Evolutionary conservation across 495 filamentous ascomycete species (phyloP).

Genomic region (Xylaria palmicola): DNA sequence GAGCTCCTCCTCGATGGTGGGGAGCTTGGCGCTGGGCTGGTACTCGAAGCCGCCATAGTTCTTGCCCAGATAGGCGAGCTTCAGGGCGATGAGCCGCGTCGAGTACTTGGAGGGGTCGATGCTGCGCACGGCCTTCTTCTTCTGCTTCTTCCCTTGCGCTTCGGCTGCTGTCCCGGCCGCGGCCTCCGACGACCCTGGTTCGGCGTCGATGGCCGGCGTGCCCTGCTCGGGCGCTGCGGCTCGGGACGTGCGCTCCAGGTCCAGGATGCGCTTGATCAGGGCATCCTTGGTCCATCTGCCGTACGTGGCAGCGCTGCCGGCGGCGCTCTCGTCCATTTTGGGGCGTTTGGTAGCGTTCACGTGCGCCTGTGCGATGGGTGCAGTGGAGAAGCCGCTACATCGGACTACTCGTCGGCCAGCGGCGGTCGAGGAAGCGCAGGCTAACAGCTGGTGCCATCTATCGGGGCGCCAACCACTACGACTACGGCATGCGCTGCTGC

Average conservation of each 20-base stretch:
- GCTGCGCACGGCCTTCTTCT: constrained; percentile 43
- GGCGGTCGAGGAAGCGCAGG: no score
- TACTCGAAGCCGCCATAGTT: constrained; percentile 90
- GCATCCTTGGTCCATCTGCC: constrained; percentile 61
- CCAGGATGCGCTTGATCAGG: constrained; percentile 62
- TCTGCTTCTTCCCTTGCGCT: constrained; percentile 32
- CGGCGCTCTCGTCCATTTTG: constrained; percentile 29
- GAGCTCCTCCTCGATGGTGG: constrained; percentile 86
- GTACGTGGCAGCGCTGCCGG: constrained; percentile 27
- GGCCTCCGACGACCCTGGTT: constrained; percentile 10
- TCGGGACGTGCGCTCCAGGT: constrained; percentile 62
- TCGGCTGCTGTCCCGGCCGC: constrained; percentile 7
- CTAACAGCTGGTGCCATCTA: constrained; percentile 10
- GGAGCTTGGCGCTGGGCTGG: constrained; percentile 60
- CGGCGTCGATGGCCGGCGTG: no score
- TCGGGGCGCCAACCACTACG: constrained; percentile 20
- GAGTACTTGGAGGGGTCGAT: constrained; percentile 77
- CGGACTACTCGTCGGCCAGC: constrained; percentile 15
- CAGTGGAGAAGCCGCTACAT: constrained; percentile 19
- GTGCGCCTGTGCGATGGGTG: not conserved
- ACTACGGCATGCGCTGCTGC: constrained; percentile 18
- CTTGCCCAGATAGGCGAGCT: constrained; percentile 90
- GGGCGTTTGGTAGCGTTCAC: not conserved
- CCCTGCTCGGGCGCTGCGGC: constrained; percentile 39
- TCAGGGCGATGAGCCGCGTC: constrained; percentile 83